Evolutionary conservation across 179 eudicot genomes (phyloP), one percentile per base, ranked within the genome.

Genomic region (Corrigiola litoralis): DNA sequence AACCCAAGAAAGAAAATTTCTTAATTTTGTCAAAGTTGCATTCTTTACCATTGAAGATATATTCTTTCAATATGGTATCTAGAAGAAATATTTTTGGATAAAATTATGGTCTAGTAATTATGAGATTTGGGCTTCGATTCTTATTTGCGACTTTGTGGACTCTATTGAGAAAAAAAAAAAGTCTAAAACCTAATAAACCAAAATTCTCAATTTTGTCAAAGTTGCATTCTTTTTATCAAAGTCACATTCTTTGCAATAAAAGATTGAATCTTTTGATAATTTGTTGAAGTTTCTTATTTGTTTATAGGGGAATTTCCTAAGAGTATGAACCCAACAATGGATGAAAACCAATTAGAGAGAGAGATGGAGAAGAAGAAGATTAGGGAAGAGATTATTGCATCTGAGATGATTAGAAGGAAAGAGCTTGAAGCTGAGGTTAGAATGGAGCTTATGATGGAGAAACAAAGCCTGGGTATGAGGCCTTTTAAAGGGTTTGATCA

Each of bases 341-440:
- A 40, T 14, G 65, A 29, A 4, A 46, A 21, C 10, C 20, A 72
- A 41, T 49, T 72, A 23, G 50, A 31, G 6, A 36, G 61, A 49
- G 70, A 48, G 17, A 49, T 58, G 31, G 66, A 72, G 34, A 72
- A 72, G 25, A 49, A 13, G 33, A 48, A 38, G 37, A 57, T 58
- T 5, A 65, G 70, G 45, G 70, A 72, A 57, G 61, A 72, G 20
- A 49, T 64, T 0, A 49, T 72, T 36, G 65, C 64, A 27, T 37
- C 58, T 8, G 42, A 71, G 50, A 34, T 29, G 3, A 7, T 45
- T 46, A 32, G 32, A 1, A 49, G 52, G 2, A 42, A 18, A 55
- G 31, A 64, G 38, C 70, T 72, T 10, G 75, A 65, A 13, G 37
- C 47, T 1, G 70, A 65, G 47, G 66, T 72, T 58, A 65, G 71